Evolutionary conservation across 768 basidiomycete species (phyloP).

Genomic region (Kwoniella newhampshirensis): DNA sequence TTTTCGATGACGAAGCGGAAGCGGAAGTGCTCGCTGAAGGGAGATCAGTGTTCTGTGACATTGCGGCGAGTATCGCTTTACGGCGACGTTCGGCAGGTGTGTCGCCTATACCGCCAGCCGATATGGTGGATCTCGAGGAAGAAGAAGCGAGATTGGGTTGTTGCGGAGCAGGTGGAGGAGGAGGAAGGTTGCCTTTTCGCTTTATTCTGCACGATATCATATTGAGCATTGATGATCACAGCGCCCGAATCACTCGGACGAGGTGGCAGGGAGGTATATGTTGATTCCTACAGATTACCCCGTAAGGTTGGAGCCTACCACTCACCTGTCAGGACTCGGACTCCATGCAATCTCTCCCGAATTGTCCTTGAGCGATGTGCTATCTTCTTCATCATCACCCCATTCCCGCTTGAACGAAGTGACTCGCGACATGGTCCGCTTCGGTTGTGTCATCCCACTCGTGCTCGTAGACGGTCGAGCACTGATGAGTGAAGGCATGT

Average conservation of each 20-base stretch:
- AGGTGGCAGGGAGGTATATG: too few relatives aligned
- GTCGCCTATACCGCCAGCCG: slow-evolving; percentile 8
- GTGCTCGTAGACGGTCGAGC: slow-evolving; percentile 1
- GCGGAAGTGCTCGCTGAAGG: background rate
- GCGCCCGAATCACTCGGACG: too few relatives aligned
- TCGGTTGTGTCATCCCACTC: background rate
- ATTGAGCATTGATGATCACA: background rate
- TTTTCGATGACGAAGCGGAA: slow-evolving; percentile 1
- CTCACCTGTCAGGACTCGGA: slow-evolving; percentile 27
- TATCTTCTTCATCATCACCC: slow-evolving; percentile 21
- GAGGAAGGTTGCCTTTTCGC: slow-evolving; percentile 13
- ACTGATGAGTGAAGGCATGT: slow-evolving; percentile 20
- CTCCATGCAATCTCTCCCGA: slow-evolving; percentile 24
- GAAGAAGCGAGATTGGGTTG: slow-evolving; percentile 9
- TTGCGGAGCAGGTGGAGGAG: slow-evolving; percentile 10
- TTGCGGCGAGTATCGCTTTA: slow-evolving; percentile 39
- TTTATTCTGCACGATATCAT: slow-evolving; percentile 2
- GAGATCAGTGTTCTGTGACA: slow-evolving; percentile 14
- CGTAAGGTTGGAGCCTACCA: too few relatives aligned
- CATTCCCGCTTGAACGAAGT: slow-evolving; percentile 45
- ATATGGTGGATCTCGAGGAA: background rate
- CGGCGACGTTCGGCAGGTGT: slow-evolving; percentile 36
- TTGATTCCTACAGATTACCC: too few relatives aligned
- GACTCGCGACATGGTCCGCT: slow-evolving; percentile 33
- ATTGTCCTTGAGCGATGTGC: slow-evolving; percentile 2